These are phyloP conservation scores for Monilinia polystroma DNA, from an alignment of 2,329 filamentous ascomycete species.

Conservation along the genomic window DNA sequence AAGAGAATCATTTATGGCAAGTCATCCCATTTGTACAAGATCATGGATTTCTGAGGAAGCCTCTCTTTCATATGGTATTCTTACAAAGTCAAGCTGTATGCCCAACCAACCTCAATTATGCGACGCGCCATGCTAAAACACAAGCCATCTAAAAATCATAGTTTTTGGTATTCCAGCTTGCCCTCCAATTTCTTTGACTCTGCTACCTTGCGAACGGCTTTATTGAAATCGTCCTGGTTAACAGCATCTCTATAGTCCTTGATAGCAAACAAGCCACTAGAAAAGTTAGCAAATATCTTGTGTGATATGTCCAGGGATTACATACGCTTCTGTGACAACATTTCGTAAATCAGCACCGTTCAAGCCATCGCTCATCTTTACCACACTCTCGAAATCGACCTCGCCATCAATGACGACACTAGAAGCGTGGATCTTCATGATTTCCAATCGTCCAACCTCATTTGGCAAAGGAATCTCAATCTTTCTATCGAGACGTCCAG, in stretches of 20 bases:
- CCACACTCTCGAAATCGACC: slow-evolving; percentile 97
- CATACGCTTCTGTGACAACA: slow-evolving; percentile 97
- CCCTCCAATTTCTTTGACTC: slow-evolving; percentile 98
- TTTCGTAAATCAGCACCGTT: slow-evolving; percentile 98
- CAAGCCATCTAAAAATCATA: slow-evolving; percentile 51
- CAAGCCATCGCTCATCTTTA: slow-evolving; percentile 99
- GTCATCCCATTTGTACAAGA: not conserved
- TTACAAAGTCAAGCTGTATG: slow-evolving; percentile 35
- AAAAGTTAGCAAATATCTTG: slow-evolving; percentile 26
- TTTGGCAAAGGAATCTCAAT: slow-evolving; percentile 97
- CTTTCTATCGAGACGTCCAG: slow-evolving; percentile 92
- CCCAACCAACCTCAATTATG: slow-evolving; percentile 30
- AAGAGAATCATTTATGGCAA: slow-evolving; percentile 2
- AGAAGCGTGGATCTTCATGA: slow-evolving; percentile 93
- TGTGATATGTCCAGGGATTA: slow-evolving; percentile 35
- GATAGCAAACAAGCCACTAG: slow-evolving; percentile 90
- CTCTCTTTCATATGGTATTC: slow-evolving; percentile 34
- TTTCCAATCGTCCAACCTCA: slow-evolving; percentile 92
- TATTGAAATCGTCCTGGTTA: slow-evolving; percentile 99
- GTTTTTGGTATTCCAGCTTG: slow-evolving; percentile 96
- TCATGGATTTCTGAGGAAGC: slow-evolving; percentile 6
- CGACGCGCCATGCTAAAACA: slow-evolving; percentile 35
- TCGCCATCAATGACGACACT: slow-evolving; percentile 89
- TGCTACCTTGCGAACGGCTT: slow-evolving; percentile 94
- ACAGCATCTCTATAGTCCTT: slow-evolving; percentile 96